Evolutionary conservation across 2,329 filamentous ascomycete species (phyloP).

Genomic region (Penicillium brevicompactum): DNA sequence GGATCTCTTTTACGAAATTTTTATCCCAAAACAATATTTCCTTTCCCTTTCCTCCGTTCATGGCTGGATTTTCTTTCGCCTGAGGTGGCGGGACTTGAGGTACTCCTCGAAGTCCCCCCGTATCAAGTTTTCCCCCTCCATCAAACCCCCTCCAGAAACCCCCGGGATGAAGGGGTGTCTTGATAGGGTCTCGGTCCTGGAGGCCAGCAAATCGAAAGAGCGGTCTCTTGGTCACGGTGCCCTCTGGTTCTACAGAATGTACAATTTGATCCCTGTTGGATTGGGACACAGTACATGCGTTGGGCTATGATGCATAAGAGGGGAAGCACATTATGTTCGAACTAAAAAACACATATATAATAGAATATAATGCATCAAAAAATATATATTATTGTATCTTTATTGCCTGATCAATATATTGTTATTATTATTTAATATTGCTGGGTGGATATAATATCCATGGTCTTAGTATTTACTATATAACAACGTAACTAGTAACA

Average conservation of each 20-base stretch:
- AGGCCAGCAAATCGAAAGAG: neutral
- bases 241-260: neutral
- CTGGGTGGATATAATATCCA: too few species aligned
- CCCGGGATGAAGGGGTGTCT: neutral
- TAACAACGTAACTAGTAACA: too few species aligned
- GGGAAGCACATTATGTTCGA: constrained; percentile 1
- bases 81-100: neutral
- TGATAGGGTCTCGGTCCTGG: neutral
- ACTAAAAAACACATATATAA: neutral
- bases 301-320: constrained; percentile 3
- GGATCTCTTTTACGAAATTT: neutral
- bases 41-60: neutral
- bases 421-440: neutral
- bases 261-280: constrained; percentile 8
- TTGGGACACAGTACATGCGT: constrained; percentile 13
- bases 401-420: neutral
- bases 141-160: neutral
- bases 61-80: neutral
- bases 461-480: too few species aligned
- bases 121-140: constrained; percentile 8
- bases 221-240: neutral
- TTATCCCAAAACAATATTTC: neutral
- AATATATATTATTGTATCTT: neutral
- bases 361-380: neutral
- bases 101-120: constrained; percentile 5